These are phyloP conservation scores for Gossypium australe DNA, from an alignment of 345 rosid genomes.

Conservation along the genomic window DNA sequence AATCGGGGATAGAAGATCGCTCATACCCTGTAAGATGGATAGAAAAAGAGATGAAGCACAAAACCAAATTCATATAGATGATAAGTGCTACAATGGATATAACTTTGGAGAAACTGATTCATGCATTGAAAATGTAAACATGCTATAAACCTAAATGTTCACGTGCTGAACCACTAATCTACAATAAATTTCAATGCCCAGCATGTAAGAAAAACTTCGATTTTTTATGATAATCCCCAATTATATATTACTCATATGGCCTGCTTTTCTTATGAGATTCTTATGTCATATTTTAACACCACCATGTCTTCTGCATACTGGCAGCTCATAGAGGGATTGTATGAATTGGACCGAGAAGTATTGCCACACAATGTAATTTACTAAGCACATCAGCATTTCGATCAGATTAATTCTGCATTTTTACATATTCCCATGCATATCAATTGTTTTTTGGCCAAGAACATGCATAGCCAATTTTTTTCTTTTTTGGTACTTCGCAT, in stretches of 20 bases:
- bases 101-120: background rate
- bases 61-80: background rate
- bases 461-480: background rate
- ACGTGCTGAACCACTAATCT: background rate
- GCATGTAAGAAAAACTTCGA: background rate
- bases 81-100: background rate
- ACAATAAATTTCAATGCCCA: background rate
- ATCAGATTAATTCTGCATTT: background rate
- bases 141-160: background rate
- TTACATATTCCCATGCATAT: background rate
- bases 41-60: background rate
- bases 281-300: background rate
- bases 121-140: background rate
- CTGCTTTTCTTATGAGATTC: background rate
- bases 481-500: background rate
- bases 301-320: background rate
- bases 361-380: background rate
- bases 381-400: background rate
- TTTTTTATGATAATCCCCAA: background rate
- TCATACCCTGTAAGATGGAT: conserved; percentile 74
- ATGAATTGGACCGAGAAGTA: background rate
- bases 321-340: background rate
- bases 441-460: background rate
- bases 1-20: conserved; percentile 85
- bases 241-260: background rate